phyloP scores from a whole-genome alignment of 192 early-diverging fungal species.

The Funneliformis geosporum region DNA sequence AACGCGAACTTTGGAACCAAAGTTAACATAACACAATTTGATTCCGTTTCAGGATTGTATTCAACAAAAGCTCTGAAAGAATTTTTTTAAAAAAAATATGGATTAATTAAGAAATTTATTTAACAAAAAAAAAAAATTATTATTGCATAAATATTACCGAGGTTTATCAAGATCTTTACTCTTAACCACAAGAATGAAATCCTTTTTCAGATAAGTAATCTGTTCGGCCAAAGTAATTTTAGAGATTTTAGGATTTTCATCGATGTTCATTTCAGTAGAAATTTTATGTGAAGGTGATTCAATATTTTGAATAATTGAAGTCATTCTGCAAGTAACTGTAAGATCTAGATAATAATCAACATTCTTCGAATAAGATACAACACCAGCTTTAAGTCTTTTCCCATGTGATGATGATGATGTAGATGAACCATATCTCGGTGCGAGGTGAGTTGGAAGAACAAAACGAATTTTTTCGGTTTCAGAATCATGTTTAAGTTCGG shows the following conservation, averaged over 20 bases:
- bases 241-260: constrained; percentile 33
- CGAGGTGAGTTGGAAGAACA: constrained; percentile 45
- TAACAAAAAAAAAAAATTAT: not conserved
- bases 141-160: not conserved
- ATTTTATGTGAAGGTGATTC: constrained; percentile 51
- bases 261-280: constrained; percentile 27
- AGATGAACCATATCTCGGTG: constrained; percentile 41
- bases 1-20: constrained; percentile 30
- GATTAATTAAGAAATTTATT: no score
- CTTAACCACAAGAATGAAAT: constrained; percentile 35
- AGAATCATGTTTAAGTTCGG: constrained; percentile 49
- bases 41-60: constrained; percentile 20
- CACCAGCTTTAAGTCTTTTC: constrained; percentile 1
- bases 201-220: constrained; percentile 42
- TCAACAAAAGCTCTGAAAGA: constrained; percentile 29
- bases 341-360: constrained; percentile 25
- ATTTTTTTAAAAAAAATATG: not conserved
- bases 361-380: not conserved
- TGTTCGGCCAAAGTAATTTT: constrained; percentile 29
- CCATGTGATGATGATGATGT: not conserved
- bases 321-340: constrained; percentile 33
- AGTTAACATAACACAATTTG: constrained; percentile 31
- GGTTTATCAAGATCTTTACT: constrained; percentile 39
- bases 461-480: constrained; percentile 51
- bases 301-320: constrained; percentile 38